Base-by-base conservation (phyloP, 495 filamentous ascomycete genomes). In the Aspergillus homomorphus region DNA sequence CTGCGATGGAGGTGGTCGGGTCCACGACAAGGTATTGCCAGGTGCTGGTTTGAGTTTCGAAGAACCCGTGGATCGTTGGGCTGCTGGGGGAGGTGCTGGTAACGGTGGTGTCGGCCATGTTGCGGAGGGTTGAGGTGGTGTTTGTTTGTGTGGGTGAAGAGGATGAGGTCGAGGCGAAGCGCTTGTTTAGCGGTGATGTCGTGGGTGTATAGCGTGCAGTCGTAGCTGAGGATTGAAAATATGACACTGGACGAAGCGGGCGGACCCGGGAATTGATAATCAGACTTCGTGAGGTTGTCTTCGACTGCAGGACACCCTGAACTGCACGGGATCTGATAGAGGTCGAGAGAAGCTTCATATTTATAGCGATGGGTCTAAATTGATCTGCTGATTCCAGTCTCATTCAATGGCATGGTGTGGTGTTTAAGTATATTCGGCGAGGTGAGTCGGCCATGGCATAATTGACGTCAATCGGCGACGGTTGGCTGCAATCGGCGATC, bases 11-110 rank as follows among this genome's bases (percentile, higher is more conserved):
- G 12, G 82, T 82, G 14, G 64, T 50, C 0, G 81, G 76, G 61
- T 83, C 80, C 4, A 76, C 79, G 3, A 86, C 74, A n/a, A 87
- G 62, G 62, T 85, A 86, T 59, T 86, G 84, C 80, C 80, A 86
- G 45, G 84, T 86, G n/a, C 73, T 67, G 0, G 81, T 80, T 10
- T 59, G 61, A 0, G 56, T 22, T 49, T 84, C 80, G 59, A 76
- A 81, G 8, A 77, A 21, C 44, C 57, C 52, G 64, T 80, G 71
- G 22, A 82, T 71, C 1, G 67, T 74, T n/a, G 77, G 73, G 48
- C 65, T 51, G 15, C 4, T 28, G 23, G 46, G 21, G 7, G 20
- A 44, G 18, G 55, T 41, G 33, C 33, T 38, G 33, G 12, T 2
- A 12, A 38, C 2, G 33, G 33, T 38, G 4, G 33, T 38, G 33